phyloP scores from a whole-genome alignment of 805 yeast species.

The Starmera quercuum region DNA sequence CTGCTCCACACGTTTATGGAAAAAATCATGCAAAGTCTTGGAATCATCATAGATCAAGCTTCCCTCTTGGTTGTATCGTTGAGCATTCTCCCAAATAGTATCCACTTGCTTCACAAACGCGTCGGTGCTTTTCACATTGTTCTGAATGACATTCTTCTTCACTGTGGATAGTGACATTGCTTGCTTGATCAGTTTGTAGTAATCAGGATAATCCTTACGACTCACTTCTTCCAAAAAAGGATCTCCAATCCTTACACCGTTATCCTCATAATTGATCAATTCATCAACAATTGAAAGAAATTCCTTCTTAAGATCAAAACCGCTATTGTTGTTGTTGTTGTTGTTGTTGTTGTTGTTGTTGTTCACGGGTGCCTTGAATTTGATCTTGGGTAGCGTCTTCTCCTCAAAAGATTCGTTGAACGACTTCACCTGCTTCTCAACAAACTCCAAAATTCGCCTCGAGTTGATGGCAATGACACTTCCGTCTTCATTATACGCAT shows the following conservation, averaged over 20 bases:
- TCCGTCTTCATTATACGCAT: slow-evolving; percentile 59
- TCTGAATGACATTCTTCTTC: slow-evolving; percentile 40
- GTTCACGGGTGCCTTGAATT: slow-evolving; percentile 2
- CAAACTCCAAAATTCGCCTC: slow-evolving; percentile 44
- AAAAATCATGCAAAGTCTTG: slow-evolving; percentile 43
- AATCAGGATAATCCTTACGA: slow-evolving; percentile 68
- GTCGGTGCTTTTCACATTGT: slow-evolving; percentile 46
- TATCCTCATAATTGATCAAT: slow-evolving; percentile 16
- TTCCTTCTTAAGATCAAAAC: slow-evolving; percentile 10
- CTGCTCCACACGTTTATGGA: slow-evolving; percentile 31
- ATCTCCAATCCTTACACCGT: slow-evolving; percentile 39
- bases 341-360: slow-evolving; percentile 1
- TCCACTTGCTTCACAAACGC: slow-evolving; percentile 52
- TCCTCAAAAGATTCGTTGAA: slow-evolving; percentile 17
- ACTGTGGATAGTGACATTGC: slow-evolving; percentile 72
- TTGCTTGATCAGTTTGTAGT: slow-evolving; percentile 58
- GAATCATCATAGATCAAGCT: slow-evolving; percentile 73
- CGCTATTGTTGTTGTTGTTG: slow-evolving; percentile 1
- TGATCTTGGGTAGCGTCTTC: slow-evolving; percentile 23
- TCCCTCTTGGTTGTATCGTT: slow-evolving; percentile 64
- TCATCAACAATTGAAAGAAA: slow-evolving; percentile 11
- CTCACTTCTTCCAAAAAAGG: slow-evolving; percentile 75
- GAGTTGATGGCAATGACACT: slow-evolving; percentile 66
- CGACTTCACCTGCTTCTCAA: slow-evolving; percentile 32
- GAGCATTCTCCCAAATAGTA: slow-evolving; percentile 73